Evolutionary conservation across 2,329 filamentous ascomycete genomes (phyloP), one percentile per base, ranked within the genome.

Genomic region (Trichoderma koningiopsis): DNA sequence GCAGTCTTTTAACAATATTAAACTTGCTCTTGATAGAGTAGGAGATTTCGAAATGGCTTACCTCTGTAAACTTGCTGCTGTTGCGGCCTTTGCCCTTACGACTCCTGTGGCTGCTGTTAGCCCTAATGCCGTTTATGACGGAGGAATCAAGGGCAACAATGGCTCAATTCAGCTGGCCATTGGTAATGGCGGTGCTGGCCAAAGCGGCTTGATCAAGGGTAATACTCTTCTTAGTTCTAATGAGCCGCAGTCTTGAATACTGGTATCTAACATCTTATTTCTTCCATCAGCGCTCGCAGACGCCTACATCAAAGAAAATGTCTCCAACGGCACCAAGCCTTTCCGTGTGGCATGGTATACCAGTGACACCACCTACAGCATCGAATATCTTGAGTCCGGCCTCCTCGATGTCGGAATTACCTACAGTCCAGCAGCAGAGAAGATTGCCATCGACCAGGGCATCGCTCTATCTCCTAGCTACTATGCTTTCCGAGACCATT

Each of bases 401-500:
- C 76, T 76, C 29, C 75, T 80, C 29, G 82, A 85, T 61, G 75
- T 84, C 0, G 82, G 79, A 4, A 85, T 85, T 63, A 84, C 83
- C 0, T 84, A 85, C 75, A 78, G 77, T 49, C 74, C 76, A 5
- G 74, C 76, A 2, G 82, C 83, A 0, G 83, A 85, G 72, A 70
- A 79, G 19, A 79, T 83, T 40, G 83, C 83, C 7, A 80, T 83
- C 33, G 70, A 77, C 3, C 77, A 81, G 58, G 80, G 79, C 19
- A 79, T 79, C 53, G 81, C 81, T 43, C 68, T 56, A 6, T 61
- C 65, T 1, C 73, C 75, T 2, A 74, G 71, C 52, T 73, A 77
- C 68, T 83, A 84, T 70, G 77, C 79, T 10, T 85, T 82, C 74
- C 80, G 81, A 5, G 83, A 85, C 64, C 82, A 84, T 68, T 84